Conservation (phyloP, 169 alveolate genomes). For the Eimeria acervulina region DNA sequence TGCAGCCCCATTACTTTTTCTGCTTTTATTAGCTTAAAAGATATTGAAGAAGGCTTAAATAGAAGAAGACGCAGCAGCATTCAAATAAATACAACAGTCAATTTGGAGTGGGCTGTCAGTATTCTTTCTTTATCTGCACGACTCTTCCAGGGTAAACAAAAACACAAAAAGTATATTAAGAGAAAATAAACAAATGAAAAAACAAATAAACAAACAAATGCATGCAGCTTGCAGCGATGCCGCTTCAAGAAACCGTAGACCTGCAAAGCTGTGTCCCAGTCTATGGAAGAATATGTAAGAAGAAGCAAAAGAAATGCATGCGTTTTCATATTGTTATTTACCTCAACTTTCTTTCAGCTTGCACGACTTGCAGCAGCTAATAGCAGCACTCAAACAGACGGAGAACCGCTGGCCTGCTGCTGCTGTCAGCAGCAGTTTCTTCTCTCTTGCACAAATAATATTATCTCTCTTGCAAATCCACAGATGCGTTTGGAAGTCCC, state of each 20-base stretch:
- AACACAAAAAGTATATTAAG: too few relatives aligned
- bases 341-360: background rate
- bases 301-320: too few relatives aligned
- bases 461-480: background rate
- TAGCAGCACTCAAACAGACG: background rate
- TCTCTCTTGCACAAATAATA: background rate
- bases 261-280: background rate
- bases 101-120: background rate
- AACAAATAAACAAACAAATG: background rate
- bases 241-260: background rate
- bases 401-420: constrained; percentile 27
- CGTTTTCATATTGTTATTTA: background rate
- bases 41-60: background rate
- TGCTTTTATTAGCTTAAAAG: background rate
- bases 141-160: background rate
- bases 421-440: background rate
- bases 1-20: background rate
- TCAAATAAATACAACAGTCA: background rate
- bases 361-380: background rate
- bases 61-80: background rate
- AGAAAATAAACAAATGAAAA: background rate
- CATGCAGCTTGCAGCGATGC: background rate
- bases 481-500: background rate
- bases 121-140: background rate
- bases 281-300: constrained; percentile 43